Base-by-base conservation (phyloP, 768 basidiomycete species). In the Naganishia kalamii region DNA sequence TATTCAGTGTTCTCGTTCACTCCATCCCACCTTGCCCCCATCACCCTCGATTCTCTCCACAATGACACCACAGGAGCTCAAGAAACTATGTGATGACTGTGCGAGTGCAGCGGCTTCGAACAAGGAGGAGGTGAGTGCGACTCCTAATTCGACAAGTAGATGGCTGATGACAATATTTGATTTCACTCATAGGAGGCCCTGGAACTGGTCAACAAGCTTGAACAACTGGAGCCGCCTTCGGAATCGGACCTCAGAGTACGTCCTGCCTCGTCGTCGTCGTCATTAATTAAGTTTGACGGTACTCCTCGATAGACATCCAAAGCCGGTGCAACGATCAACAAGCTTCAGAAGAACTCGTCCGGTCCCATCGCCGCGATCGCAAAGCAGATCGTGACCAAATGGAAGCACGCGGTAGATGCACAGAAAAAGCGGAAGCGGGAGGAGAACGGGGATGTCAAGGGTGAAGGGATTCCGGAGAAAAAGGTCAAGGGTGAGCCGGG, bases 371-470 rank as follows among this genome's bases (percentile, higher is more conserved):
- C 69, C 17, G 35, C 61, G 4, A 54, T 75, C 3, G 77, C 75
- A 8, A 76, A 74, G 23, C 71, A 75, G 51, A 68, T 78, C 11
- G 71, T 78, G 29, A 72, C 73, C 29, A 65, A 67, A 21, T 78
- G 77, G 77, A 73, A 75, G 52, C 72, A 75, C 12, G 72, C 67
- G 8, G 73, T 78, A 37, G 77, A 78, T 49, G 69, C 68, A 49
- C 71, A 75, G 64, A 70, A 69, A 68, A 78, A 76, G 65, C 61
- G 74, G 65, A 76, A 76, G 66, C 59, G 77, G 30, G 70, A 69
- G n/a, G 75, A 73, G 54, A 72, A 69, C 4, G 74, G 63, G 1
- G 72, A 72, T 30, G 66, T 27, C 21, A 47, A 33, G 41, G 72
- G 33, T 11, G 59, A 60, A 27, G 25, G 40, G 3, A 35, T n/a